Evolutionary conservation across 768 basidiomycete species (phyloP).

Genomic region (Amanita molliuscula): DNA sequence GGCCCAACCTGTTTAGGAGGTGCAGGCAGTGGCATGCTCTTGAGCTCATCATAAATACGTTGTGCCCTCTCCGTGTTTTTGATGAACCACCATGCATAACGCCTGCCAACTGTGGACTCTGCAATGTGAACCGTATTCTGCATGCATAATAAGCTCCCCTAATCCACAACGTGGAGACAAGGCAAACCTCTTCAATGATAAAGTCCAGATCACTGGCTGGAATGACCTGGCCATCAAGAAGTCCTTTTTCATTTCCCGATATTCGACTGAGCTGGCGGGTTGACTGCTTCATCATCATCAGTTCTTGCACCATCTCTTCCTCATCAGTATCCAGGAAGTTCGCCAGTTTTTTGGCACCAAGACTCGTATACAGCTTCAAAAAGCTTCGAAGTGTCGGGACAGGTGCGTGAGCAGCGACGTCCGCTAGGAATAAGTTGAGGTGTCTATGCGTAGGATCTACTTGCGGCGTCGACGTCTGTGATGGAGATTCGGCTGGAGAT

Average conservation of each 20-base stretch:
- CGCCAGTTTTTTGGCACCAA: conserved; percentile 86
- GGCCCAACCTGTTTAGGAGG: conserved; percentile 18
- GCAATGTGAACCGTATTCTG: conserved; percentile 97
- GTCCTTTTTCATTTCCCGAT: conserved; percentile 40
- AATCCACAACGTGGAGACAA: background rate
- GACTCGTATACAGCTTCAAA: conserved; percentile 90
- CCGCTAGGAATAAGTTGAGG: conserved; percentile 73
- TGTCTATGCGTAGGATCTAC: conserved; percentile 79
- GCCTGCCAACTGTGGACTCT: conserved; percentile 86
- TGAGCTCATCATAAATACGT: conserved; percentile 75
- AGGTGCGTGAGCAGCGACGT: conserved; percentile 63
- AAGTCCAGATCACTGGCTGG: conserved; percentile 94
- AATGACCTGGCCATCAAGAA: conserved; percentile 81
- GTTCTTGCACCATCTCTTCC: conserved; percentile 90
- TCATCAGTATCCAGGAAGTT: conserved; percentile 88
- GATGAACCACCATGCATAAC: conserved; percentile 97
- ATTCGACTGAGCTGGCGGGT: conserved; percentile 70
- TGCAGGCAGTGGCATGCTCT: conserved; percentile 35
- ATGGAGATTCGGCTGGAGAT: conserved; percentile 23
- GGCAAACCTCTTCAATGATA: conserved; percentile 80
- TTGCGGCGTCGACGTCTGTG: conserved; percentile 20
- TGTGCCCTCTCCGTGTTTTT: conserved; percentile 90
- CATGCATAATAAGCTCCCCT: background rate
- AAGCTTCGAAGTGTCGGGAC: conserved; percentile 85
- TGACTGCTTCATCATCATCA: conserved; percentile 93